Evolutionary conservation across 179 eudicot species (phyloP).

Genomic region (Silene vulgaris): DNA sequence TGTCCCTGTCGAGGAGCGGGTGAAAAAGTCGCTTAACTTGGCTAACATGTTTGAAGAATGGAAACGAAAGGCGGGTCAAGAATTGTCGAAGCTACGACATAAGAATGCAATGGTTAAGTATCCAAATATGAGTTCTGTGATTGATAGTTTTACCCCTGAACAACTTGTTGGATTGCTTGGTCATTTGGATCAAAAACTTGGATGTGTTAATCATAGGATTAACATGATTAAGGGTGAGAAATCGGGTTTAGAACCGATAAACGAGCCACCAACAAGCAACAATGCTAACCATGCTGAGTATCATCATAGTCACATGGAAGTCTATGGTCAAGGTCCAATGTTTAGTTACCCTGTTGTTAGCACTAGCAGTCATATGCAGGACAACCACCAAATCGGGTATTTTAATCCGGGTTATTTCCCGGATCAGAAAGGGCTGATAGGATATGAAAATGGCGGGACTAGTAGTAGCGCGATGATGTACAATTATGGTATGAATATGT

Average conservation of each 20-base stretch:
- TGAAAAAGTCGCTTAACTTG: constrained; percentile 18
- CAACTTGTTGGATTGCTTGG: constrained; percentile 25
- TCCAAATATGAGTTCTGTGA: constrained; percentile 10
- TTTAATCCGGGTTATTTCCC: constrained; percentile 13
- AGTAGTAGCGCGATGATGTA: constrained; percentile 12
- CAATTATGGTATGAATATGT: constrained; percentile 14
- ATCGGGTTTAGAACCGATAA: background rate
- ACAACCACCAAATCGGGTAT: constrained; percentile 11
- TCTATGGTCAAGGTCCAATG: background rate
- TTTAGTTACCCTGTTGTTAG: background rate
- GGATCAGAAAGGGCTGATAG: constrained; percentile 14
- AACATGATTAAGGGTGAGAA: constrained; percentile 20
- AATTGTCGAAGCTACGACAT: constrained; percentile 18
- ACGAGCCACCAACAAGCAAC: constrained; percentile 1
- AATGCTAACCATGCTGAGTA: background rate
- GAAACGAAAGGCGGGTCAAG: constrained; percentile 25
- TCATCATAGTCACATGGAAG: constrained; percentile 1
- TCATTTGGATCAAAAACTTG: constrained; percentile 26
- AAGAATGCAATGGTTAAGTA: constrained; percentile 24
- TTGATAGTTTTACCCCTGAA: constrained; percentile 17
- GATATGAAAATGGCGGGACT: background rate
- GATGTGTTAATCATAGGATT: constrained; percentile 19
- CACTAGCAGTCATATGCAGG: background rate
- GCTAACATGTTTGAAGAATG: constrained; percentile 24
- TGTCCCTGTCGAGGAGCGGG: constrained; percentile 23